These are phyloP conservation scores for Pneumocystis jirovecii DNA, from an alignment of 1,139 yeast genomes.

Conservation along the genomic window DNA sequence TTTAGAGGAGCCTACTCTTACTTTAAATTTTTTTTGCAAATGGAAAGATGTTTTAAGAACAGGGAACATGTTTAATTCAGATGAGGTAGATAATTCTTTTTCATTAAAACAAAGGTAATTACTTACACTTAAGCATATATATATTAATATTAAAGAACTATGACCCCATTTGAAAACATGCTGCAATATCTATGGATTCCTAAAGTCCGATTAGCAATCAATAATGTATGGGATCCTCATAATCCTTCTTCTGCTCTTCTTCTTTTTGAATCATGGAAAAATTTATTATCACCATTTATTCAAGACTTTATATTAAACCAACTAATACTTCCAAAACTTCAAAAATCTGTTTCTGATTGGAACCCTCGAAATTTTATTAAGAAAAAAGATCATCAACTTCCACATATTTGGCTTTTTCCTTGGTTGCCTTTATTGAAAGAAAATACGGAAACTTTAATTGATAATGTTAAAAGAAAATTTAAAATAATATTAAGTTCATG, in stretches of 20 bases:
- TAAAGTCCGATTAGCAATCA: slow-evolving; percentile 22
- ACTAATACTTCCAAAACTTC: slow-evolving; percentile 28
- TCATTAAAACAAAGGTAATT: background rate
- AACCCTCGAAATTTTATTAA: slow-evolving; percentile 16
- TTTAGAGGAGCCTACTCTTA: slow-evolving; percentile 20
- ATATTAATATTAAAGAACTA: background rate
- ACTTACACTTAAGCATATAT: background rate
- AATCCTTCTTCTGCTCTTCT: slow-evolving; percentile 21
- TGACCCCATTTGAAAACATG: slow-evolving; percentile 24
- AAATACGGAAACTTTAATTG: slow-evolving; percentile 18
- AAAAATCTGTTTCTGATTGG: slow-evolving; percentile 27
- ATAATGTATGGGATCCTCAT: slow-evolving; percentile 26
- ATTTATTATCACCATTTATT: slow-evolving; percentile 26
- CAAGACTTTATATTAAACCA: slow-evolving; percentile 21
- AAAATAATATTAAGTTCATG: slow-evolving; percentile 23
- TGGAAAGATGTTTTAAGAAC: slow-evolving; percentile 20
- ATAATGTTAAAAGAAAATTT: slow-evolving; percentile 24
- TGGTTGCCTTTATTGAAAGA: slow-evolving; percentile 30
- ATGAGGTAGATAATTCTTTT: background rate
- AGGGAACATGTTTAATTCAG: background rate
- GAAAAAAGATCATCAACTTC: slow-evolving; percentile 13
- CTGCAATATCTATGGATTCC: slow-evolving; percentile 27
- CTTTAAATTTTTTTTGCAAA: slow-evolving; percentile 19
- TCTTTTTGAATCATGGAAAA: slow-evolving; percentile 31
- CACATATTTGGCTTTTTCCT: slow-evolving; percentile 32